Conservation (phyloP, 176 grass and related monocot species). For the Phragmites australis region DNA sequence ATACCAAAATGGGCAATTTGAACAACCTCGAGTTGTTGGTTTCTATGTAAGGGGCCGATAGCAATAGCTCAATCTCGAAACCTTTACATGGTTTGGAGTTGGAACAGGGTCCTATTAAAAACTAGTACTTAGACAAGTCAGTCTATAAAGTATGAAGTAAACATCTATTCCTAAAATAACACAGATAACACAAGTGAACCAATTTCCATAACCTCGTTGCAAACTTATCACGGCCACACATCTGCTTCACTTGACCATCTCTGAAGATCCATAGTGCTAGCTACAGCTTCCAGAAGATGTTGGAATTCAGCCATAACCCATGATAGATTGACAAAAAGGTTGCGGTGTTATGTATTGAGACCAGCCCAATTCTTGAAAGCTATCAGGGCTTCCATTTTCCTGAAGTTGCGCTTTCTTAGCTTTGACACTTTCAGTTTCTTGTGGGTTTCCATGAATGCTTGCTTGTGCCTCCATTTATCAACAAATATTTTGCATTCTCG, state of each 20-base stretch:
- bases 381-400: slow-evolving; percentile 90
- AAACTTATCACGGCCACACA: slow-evolving; percentile 20
- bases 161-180: slow-evolving; percentile 29
- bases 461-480: slow-evolving; percentile 99
- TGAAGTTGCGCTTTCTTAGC: slow-evolving; percentile 80
- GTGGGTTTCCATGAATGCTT: slow-evolving; percentile 97
- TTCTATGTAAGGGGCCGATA: not conserved
- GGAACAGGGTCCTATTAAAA: not conserved
- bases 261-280: slow-evolving; percentile 7
- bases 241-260: slow-evolving; percentile 23
- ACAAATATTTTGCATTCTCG: slow-evolving; percentile 94
- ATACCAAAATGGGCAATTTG: not conserved
- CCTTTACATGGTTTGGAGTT: slow-evolving; percentile 25
- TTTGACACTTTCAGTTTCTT: slow-evolving; percentile 92
- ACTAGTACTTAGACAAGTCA: slow-evolving; percentile 17
- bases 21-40: not conserved
- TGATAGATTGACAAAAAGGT: slow-evolving; percentile 4
- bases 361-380: slow-evolving; percentile 99
- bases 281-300: slow-evolving; percentile 32
- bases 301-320: slow-evolving; percentile 15
- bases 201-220: not conserved
- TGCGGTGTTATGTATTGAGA: slow-evolving; percentile 59
- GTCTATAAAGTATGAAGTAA: not conserved
- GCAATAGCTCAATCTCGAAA: not conserved
- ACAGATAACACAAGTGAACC: slow-evolving; percentile 19